Conservation (phyloP, 257 asterid genomes). For the Przewalskia tangutica region DNA sequence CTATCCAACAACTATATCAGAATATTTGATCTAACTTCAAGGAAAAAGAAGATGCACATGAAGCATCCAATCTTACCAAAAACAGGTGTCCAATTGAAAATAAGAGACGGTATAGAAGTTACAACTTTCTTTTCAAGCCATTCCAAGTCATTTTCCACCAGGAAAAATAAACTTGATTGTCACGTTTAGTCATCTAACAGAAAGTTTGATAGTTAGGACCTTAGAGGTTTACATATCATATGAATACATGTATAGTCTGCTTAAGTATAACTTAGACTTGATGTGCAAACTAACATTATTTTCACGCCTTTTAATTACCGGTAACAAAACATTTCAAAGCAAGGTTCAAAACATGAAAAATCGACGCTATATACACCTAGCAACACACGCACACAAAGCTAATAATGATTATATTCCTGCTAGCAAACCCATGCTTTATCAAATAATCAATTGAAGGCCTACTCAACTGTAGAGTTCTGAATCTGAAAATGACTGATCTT, state of each 20-base stretch:
- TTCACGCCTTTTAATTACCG: neutral
- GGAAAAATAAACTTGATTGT: neutral
- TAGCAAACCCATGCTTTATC: constrained; percentile 10
- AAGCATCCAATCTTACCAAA: neutral
- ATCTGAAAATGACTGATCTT: neutral
- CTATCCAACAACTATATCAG: neutral
- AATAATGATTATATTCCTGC: neutral
- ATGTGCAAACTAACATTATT: neutral
- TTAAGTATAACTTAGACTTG: neutral
- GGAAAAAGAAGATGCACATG: neutral
- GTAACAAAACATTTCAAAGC: neutral
- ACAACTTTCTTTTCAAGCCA: neutral
- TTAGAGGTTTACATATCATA: neutral
- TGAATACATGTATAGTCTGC: neutral
- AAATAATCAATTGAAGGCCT: neutral
- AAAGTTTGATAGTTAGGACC: neutral
- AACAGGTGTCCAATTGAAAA: neutral
- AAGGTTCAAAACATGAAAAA: neutral
- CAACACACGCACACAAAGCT: neutral
- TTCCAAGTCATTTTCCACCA: neutral
- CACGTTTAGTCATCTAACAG: neutral
- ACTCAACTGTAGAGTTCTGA: neutral
- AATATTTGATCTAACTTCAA: neutral
- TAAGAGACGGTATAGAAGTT: neutral
- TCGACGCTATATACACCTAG: neutral